phyloP scores from a whole-genome alignment of 1,139 yeast species.

The Protomyces gravidus region DNA sequence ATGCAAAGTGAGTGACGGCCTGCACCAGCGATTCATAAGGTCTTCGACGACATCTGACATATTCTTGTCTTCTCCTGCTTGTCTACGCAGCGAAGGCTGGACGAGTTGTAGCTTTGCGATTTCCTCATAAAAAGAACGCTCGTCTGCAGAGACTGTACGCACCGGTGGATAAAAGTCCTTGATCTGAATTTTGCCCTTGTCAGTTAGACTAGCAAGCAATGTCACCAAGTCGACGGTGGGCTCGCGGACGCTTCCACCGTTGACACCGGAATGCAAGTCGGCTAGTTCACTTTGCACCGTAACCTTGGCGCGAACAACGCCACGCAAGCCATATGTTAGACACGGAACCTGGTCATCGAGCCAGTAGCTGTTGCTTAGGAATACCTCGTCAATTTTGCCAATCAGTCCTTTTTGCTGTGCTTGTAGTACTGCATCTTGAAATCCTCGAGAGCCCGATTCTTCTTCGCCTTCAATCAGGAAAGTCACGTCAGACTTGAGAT shows the following conservation, averaged over 20 bases:
- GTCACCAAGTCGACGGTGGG: conserved; percentile 84
- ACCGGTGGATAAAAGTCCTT: conserved; percentile 70
- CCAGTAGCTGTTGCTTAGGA: conserved; percentile 91
- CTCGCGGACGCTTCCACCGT: conserved; percentile 86
- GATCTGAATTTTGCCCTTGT: conserved; percentile 56
- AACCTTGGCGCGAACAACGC: conserved; percentile 77
- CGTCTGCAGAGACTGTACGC: conserved; percentile 53
- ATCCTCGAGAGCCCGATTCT: conserved; percentile 87
- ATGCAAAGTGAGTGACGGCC: conserved; percentile 88
- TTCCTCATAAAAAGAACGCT: conserved; percentile 57
- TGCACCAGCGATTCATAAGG: conserved; percentile 81
- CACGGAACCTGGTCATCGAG: conserved; percentile 84
- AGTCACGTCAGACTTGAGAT: conserved; percentile 66
- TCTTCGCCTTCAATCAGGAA: conserved; percentile 93
- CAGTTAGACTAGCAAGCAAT: conserved; percentile 59
- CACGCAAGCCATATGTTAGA: conserved; percentile 87
- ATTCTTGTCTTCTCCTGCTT: neutral
- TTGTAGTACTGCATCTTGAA: conserved; percentile 57
- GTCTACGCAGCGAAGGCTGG: neutral
- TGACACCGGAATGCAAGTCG: conserved; percentile 93
- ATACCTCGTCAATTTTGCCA: conserved; percentile 79
- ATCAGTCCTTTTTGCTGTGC: conserved; percentile 47
- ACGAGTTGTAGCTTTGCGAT: conserved; percentile 41
- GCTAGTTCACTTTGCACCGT: conserved; percentile 67
- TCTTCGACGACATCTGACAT: conserved; percentile 41